phyloP scores from a whole-genome alignment of 1,284 basidiomycete genomes.

The Volvariella volvacea region DNA sequence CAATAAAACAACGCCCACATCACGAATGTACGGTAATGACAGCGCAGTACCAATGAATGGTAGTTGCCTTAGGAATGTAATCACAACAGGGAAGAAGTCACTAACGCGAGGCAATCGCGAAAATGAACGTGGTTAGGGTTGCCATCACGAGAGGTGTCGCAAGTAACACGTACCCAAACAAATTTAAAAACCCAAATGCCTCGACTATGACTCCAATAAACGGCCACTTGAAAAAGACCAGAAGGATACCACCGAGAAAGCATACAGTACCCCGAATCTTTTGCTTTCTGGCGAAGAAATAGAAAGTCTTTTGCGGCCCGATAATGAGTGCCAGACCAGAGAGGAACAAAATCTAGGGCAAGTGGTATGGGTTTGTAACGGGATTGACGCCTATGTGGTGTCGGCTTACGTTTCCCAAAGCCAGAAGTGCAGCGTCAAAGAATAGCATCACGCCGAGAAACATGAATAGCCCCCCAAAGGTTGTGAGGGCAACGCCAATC shows the following conservation, averaged over 20 bases:
- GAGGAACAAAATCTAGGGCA: conserved; percentile 78
- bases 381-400: conserved; percentile 2
- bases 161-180: conserved; percentile 80
- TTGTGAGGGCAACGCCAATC: conserved; percentile 94
- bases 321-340: conserved; percentile 92
- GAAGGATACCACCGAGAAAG: conserved; percentile 84
- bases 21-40: conserved; percentile 79
- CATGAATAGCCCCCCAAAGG: conserved; percentile 97
- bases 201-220: conserved; percentile 92
- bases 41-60: conserved; percentile 88
- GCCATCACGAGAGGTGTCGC: background rate
- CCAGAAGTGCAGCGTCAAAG: conserved; percentile 96
- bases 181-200: conserved; percentile 92
- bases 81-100: conserved; percentile 98
- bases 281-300: conserved; percentile 95
- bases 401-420: conserved; percentile 83
- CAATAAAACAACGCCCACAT: conserved; percentile 38
- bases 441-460: conserved; percentile 92
- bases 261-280: conserved; percentile 93
- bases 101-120: conserved; percentile 39
- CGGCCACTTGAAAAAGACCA: conserved; percentile 90
- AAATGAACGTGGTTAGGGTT: conserved; percentile 10
- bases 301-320: conserved; percentile 93
- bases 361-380: conserved; percentile 5
- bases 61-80: conserved; percentile 93